Percentiles rank a stretch among this genome's conserved stretches.
phyloP scores from a whole-genome alignment of 108 stramenopile genomes.

The Schizochytrium sp. region DNA sequence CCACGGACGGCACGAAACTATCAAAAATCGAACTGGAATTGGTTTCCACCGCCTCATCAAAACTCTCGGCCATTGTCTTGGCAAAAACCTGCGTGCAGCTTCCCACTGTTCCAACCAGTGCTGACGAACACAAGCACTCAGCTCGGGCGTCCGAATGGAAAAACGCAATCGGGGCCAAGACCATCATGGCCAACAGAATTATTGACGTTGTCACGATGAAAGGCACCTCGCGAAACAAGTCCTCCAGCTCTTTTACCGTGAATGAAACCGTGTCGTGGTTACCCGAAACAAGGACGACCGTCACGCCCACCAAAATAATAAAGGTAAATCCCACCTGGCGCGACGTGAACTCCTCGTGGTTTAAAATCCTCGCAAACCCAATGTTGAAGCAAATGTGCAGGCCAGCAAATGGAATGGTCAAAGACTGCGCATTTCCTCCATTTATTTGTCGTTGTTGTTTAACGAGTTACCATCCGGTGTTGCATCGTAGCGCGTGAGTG shows the following conservation, averaged over 20 bases:
- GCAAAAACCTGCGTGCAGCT: neutral
- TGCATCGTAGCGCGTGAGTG: too few relatives aligned
- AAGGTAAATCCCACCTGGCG: neutral
- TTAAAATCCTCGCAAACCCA: neutral
- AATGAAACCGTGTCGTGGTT: constrained; percentile 12
- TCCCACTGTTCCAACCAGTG: neutral
- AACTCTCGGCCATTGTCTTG: neutral
- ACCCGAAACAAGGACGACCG: neutral
- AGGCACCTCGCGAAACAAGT: neutral
- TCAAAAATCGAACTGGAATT: neutral
- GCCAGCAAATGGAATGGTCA: constrained; percentile 4
- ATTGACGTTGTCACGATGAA: neutral
- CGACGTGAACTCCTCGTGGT: neutral
- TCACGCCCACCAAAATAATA: constrained; percentile 11
- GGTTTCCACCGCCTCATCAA: neutral
- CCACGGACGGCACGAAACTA: neutral
- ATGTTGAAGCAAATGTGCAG: constrained; percentile 15
- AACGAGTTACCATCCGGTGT: too few relatives aligned
- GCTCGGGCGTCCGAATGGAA: neutral
- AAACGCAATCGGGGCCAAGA: neutral
- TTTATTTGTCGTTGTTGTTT: too few relatives aligned
- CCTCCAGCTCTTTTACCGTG: neutral
- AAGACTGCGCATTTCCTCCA: neutral
- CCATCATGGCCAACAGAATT: neutral
- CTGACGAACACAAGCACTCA: neutral